Conservation (phyloP, 805 yeast genomes). For the Yarrowia phangngaensis region DNA sequence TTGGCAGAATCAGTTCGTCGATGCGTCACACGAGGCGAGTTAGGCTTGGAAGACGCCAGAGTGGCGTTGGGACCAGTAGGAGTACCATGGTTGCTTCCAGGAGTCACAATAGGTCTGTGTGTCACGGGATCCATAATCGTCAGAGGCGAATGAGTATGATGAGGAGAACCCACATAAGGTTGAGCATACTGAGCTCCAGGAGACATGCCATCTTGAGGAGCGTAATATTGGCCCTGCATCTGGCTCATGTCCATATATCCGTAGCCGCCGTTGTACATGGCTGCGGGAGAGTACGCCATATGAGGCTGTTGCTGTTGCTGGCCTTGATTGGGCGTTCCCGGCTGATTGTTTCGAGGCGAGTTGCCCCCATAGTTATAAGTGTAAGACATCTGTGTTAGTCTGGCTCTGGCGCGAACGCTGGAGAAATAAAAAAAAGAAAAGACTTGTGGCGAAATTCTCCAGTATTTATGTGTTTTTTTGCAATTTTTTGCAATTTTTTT, state of each 20-base stretch:
- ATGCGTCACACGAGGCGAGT: conserved; percentile 10
- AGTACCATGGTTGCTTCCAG: conserved; percentile 9
- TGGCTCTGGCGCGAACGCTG: no score
- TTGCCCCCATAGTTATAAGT: conserved; percentile 23
- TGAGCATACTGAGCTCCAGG: conserved; percentile 22
- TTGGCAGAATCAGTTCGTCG: conserved; percentile 25
- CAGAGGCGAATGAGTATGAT: conserved; percentile 31
- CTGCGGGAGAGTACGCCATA: conserved; percentile 25
- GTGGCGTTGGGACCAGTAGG: conserved; percentile 21
- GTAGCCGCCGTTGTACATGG: conserved; percentile 22
- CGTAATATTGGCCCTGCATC: conserved; percentile 10
- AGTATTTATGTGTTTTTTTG: no score
- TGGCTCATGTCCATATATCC: conserved; percentile 17
- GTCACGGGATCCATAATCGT: conserved; percentile 35
- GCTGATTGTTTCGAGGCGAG: conserved; percentile 26
- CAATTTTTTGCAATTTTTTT: no score
- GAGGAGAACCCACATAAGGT: conserved; percentile 15
- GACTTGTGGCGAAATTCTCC: no score
- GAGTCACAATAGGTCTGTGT: conserved; percentile 32
- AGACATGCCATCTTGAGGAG: conserved; percentile 20
- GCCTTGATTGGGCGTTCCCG: conserved; percentile 27
- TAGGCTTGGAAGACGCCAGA: conserved; percentile 24
- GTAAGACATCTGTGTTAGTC: conserved; percentile 26
- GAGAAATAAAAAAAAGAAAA: no score
- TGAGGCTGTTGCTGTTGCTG: conserved; percentile 5